Evolutionary conservation across 352 stramenopile species (phyloP).

Genomic region (Aphanomyces euteiches): DNA sequence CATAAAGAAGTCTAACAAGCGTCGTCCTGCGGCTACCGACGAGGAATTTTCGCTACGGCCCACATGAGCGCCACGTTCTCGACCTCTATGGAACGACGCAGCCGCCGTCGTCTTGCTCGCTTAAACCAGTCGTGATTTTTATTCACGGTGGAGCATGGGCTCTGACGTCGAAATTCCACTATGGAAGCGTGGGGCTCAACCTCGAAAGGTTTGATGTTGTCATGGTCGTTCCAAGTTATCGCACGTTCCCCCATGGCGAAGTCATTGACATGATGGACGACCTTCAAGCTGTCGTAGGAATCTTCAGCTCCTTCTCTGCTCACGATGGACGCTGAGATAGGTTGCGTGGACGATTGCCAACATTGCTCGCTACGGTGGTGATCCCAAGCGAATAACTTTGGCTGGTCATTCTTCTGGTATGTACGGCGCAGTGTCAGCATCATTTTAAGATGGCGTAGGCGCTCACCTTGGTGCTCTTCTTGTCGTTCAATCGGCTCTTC

Average conservation of each 20-base stretch:
- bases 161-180: constrained; percentile 80
- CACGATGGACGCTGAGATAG: constrained; percentile 31
- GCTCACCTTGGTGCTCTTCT: constrained; percentile 54
- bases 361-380: constrained; percentile 47
- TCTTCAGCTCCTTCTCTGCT: background rate
- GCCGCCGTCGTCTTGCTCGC: too few species aligned
- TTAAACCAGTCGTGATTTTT: constrained; percentile 84
- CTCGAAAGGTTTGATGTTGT: constrained; percentile 56
- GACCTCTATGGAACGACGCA: constrained; percentile 51
- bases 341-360: constrained; percentile 55
- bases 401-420: constrained; percentile 63
- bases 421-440: too few species aligned
- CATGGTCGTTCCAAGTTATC: constrained; percentile 86
- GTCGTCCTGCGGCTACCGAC: constrained; percentile 1
- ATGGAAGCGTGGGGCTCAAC: constrained; percentile 58
- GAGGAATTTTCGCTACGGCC: constrained; percentile 40
- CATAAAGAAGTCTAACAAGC: background rate
- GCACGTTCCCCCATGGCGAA: constrained; percentile 81
- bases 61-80: constrained; percentile 50
- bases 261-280: constrained; percentile 88
- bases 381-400: constrained; percentile 49
- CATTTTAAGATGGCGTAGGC: constrained; percentile 20
- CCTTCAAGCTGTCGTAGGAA: constrained; percentile 60
- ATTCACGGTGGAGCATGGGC: constrained; percentile 86
- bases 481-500: constrained; percentile 52